Conservation (phyloP, 2,329 filamentous ascomycete genomes). For the Chaetomiaceae sp. region DNA sequence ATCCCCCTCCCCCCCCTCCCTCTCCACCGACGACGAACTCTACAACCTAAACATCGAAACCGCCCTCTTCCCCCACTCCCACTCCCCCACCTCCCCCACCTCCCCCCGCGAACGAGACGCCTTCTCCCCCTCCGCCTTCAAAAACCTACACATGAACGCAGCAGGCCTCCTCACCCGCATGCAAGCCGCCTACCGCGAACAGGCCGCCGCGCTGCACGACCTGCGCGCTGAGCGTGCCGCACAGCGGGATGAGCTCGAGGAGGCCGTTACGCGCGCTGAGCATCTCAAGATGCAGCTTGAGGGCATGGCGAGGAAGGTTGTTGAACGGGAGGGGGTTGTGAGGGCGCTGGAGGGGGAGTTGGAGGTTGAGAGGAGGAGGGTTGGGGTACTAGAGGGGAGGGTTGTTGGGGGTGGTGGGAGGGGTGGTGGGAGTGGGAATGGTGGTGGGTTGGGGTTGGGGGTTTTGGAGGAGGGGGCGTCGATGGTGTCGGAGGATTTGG, state of each 20-base stretch:
- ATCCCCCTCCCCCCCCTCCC: constrained; percentile 17
- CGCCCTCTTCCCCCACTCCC: constrained; percentile 48
- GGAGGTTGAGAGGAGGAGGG: constrained; percentile 45
- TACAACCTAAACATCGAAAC: constrained; percentile 49
- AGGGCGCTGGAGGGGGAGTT: constrained; percentile 42
- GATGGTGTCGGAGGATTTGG: constrained; percentile 48
- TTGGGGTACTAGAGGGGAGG: constrained; percentile 35
- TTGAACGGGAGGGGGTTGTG: constrained; percentile 49
- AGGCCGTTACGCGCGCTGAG: constrained; percentile 47
- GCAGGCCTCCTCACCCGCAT: constrained; percentile 50
- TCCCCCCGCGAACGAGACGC: constrained; percentile 37
- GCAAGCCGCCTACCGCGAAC: constrained; percentile 54
- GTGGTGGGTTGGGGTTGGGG: no score
- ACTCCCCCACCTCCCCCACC: constrained; percentile 29
- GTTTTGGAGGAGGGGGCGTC: constrained; percentile 32
- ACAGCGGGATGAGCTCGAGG: constrained; percentile 51
- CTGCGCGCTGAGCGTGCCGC: not conserved
- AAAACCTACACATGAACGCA: constrained; percentile 57
- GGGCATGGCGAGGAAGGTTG: constrained; percentile 49
- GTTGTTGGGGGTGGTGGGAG: constrained; percentile 9
- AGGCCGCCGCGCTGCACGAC: constrained; percentile 46
- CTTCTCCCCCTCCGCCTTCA: constrained; percentile 56
- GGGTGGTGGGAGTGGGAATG: not conserved
- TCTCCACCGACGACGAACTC: constrained; percentile 22
- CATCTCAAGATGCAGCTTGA: constrained; percentile 57